Base-by-base conservation (phyloP, 2,329 filamentous ascomycete genomes). In the Pyrenophora graminea region DNA sequence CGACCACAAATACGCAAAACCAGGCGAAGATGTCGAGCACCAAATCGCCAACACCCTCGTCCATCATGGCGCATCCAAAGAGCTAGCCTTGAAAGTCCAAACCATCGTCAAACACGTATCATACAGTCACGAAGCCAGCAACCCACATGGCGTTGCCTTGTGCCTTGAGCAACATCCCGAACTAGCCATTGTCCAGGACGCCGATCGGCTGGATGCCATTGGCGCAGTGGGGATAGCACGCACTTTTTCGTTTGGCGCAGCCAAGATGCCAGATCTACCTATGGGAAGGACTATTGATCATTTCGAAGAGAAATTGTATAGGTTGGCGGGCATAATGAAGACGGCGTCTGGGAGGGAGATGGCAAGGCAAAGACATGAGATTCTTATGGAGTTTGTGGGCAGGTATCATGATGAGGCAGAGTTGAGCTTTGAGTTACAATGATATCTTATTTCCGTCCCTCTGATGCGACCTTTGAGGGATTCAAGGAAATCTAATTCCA, bases 171-270 rank as follows among this genome's bases (percentile, higher is more conserved):
- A 75, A 25, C 78, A 89, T 32, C 90, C 90, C 1, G 90, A 94
- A 71, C 77, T 94, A 30, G 91, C 85, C 0, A 83, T 96, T 40
- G 91, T 97, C 27, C 92, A 97, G 75, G 93, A 97, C 72, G 92
- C 92, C 3, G 93, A 97, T 76, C 81, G 92, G 6, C 78, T 97
- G n/a, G 93, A 97, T 74, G 89, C 91, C 3, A 86, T 97, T 42
- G 93, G 92, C 1, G 90, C 89, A 0, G 83, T 97, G 25, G 93
- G 93, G 0, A 86, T 96, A 49, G 92, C 84, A 2, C 79, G 93
- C 37, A 84, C 83, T 34, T 92, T 94, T 70, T 85, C 87, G 0
- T 97, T 85, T 70, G 85, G 88, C 0, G 91, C 87, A 0, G 70
- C 68, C 6, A 72, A 67, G 45, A 57, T 59, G 25, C 57, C 58